phyloP scores from a whole-genome alignment of 805 yeast genomes.

The Saturnispora gosingensis region DNA sequence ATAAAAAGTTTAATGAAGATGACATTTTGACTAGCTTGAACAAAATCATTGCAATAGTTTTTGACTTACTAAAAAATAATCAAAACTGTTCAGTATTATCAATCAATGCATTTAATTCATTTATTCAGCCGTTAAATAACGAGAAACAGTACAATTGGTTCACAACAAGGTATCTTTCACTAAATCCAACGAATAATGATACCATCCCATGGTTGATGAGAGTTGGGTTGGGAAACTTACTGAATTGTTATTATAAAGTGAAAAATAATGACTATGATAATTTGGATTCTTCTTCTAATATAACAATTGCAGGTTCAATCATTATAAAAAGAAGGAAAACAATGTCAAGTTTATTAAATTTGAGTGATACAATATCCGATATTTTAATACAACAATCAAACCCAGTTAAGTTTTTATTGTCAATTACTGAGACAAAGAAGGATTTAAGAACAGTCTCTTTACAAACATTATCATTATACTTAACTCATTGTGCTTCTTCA shows the following conservation, averaged over 20 bases:
- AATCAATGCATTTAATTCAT: constrained; percentile 11
- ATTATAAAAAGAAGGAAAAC: constrained; percentile 3
- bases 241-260: constrained; percentile 26
- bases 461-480: constrained; percentile 26
- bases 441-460: constrained; percentile 16
- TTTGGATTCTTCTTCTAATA: not conserved
- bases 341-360: not conserved
- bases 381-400: not conserved
- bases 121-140: constrained; percentile 10
- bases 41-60: constrained; percentile 11
- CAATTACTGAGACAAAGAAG: constrained; percentile 9
- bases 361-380: not conserved
- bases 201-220: constrained; percentile 34
- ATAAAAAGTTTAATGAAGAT: not conserved
- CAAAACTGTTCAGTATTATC: constrained; percentile 8
- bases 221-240: constrained; percentile 28
- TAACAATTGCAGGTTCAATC: not conserved
- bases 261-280: constrained; percentile 9
- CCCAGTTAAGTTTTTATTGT: constrained; percentile 20
- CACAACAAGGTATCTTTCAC: constrained; percentile 12
- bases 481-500: constrained; percentile 11
- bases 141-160: constrained; percentile 17
- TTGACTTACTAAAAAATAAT: constrained; percentile 14
- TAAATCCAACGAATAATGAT: not conserved
- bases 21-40: constrained; percentile 6